Conservation (phyloP, 257 asterid species). For the Lithospermum erythrorhizon region DNA sequence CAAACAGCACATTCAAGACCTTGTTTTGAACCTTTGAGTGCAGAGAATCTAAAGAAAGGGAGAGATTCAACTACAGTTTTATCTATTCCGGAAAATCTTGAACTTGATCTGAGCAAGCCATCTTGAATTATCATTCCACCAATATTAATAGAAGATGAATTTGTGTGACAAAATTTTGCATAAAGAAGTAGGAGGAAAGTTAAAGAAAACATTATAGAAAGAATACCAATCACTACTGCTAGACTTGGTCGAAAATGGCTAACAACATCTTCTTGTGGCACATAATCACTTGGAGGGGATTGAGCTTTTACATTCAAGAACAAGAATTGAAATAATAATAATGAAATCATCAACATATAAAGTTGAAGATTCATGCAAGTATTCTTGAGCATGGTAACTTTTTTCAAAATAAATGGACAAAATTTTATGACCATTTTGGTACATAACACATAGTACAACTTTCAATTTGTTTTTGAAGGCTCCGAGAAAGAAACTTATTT, state of each 20-base stretch:
- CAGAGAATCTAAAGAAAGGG: constrained; percentile 44
- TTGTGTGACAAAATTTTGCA: constrained; percentile 40
- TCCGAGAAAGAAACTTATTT: background rate
- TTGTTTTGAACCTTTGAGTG: constrained; percentile 31
- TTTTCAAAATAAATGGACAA: background rate
- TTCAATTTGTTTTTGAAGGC: background rate
- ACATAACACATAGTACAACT: background rate
- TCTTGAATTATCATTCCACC: constrained; percentile 23
- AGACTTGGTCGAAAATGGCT: constrained; percentile 27
- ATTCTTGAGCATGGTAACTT: background rate
- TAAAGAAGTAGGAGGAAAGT: constrained; percentile 30
- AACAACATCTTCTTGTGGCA: background rate
- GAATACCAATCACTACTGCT: constrained; percentile 24
- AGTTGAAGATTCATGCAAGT: background rate
- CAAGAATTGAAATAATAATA: constrained; percentile 10
- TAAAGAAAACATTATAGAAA: constrained; percentile 23
- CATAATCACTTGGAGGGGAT: constrained; percentile 2
- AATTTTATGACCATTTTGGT: background rate
- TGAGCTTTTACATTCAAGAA: constrained; percentile 28
- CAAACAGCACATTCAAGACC: constrained; percentile 73
- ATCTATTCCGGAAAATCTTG: constrained; percentile 33
- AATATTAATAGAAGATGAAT: constrained; percentile 10
- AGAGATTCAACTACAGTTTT: constrained; percentile 41
- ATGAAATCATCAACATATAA: background rate
- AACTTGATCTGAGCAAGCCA: constrained; percentile 26